These are phyloP conservation scores for Yamadazyma spencermartinsiae DNA, from an alignment of 1,139 yeast species.

Conservation along the genomic window DNA sequence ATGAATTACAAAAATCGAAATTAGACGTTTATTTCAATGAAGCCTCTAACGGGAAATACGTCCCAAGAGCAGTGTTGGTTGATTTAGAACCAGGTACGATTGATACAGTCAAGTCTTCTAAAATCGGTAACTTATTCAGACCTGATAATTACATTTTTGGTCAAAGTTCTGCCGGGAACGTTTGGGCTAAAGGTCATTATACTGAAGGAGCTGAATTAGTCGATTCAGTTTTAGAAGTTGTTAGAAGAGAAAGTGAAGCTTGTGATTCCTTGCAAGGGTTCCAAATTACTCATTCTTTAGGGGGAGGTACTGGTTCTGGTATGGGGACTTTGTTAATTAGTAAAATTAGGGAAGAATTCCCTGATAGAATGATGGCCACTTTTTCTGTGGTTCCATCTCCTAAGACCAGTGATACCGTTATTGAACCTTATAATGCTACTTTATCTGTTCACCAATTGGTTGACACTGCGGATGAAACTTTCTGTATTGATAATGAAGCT, in stretches of 20 bases:
- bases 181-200: slow-evolving; percentile 96
- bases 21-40: slow-evolving; percentile 52
- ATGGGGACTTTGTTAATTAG: slow-evolving; percentile 86
- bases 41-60: slow-evolving; percentile 83
- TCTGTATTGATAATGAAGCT: slow-evolving; percentile 94
- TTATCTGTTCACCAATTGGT: slow-evolving; percentile 90
- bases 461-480: slow-evolving; percentile 87
- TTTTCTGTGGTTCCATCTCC: slow-evolving; percentile 93
- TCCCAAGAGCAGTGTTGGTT: slow-evolving; percentile 89
- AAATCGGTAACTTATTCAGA: slow-evolving; percentile 80
- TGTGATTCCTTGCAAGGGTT: slow-evolving; percentile 93
- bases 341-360: slow-evolving; percentile 82
- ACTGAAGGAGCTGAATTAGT: slow-evolving; percentile 95
- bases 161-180: slow-evolving; percentile 90
- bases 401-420: slow-evolving; percentile 87
- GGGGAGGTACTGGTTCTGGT: slow-evolving; percentile 98
- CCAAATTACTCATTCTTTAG: slow-evolving; percentile 90
- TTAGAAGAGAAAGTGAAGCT: slow-evolving; percentile 91
- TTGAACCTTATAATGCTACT: slow-evolving; percentile 92
- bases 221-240: slow-evolving; percentile 83
- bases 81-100: slow-evolving; percentile 94
- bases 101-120: slow-evolving; percentile 76
- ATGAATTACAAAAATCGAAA: slow-evolving; percentile 65
- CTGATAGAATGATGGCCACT: slow-evolving; percentile 95
- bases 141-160: slow-evolving; percentile 90